phyloP scores from a whole-genome alignment of 2,329 filamentous ascomycete species.

The Pseudogymnoascus sp. region DNA sequence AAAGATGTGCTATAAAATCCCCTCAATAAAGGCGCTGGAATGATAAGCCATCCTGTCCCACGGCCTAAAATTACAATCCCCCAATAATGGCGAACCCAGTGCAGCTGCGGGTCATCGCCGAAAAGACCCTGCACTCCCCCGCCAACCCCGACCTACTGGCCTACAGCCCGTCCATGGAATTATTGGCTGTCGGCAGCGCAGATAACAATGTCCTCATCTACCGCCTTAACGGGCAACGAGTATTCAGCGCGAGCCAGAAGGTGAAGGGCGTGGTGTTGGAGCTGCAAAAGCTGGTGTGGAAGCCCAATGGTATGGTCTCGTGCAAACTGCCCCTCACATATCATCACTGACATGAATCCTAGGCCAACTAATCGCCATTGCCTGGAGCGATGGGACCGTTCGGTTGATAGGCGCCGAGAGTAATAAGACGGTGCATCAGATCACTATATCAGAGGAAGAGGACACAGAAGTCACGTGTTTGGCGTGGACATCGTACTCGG shows the following conservation, averaged over 20 bases:
- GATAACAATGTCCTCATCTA: slow-evolving; percentile 67
- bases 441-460: slow-evolving; percentile 31
- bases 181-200: slow-evolving; percentile 65
- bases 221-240: slow-evolving; percentile 67
- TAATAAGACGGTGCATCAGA: slow-evolving; percentile 71
- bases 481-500: slow-evolving; percentile 29
- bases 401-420: slow-evolving; percentile 73
- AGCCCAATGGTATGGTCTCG: slow-evolving; percentile 27
- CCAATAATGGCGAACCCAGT: slow-evolving; percentile 13
- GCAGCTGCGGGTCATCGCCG: slow-evolving; percentile 44
- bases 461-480: slow-evolving; percentile 37
- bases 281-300: slow-evolving; percentile 33
- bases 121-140: slow-evolving; percentile 49
- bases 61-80: background rate
- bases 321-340: background rate
- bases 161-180: slow-evolving; percentile 78
- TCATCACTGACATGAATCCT: background rate
- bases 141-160: slow-evolving; percentile 54
- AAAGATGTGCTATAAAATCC: background rate
- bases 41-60: background rate
- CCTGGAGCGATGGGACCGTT: slow-evolving; percentile 73
- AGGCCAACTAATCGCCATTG: slow-evolving; percentile 73
- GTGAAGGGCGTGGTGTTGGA: slow-evolving; percentile 27
- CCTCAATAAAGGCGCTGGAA: background rate
- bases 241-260: slow-evolving; percentile 43